Percentiles rank a stretch among this genome's conserved stretches.
Conservation (phyloP, 257 asterid genomes). For the Scutellaria minor region DNA sequence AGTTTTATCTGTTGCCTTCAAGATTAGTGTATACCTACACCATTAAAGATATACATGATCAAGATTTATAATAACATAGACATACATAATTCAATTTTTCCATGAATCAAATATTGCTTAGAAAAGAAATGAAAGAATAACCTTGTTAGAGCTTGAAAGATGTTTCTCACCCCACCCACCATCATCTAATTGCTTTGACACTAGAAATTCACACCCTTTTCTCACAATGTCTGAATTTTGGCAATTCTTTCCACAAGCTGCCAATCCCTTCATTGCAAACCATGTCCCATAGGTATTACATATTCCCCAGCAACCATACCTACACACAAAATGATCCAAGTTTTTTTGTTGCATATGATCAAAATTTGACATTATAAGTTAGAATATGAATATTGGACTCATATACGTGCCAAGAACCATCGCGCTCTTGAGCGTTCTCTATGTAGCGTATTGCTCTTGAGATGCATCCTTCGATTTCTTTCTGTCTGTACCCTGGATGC, state of each 20-base stretch:
- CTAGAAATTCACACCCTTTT: constrained; percentile 50
- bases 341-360: background rate
- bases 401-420: constrained; percentile 57
- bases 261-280: constrained; percentile 56
- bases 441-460: constrained; percentile 41
- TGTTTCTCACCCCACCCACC: constrained; percentile 82
- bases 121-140: background rate
- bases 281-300: constrained; percentile 66
- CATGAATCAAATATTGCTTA: too few relatives aligned
- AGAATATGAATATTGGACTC: too few relatives aligned
- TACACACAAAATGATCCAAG: background rate
- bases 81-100: too few relatives aligned
- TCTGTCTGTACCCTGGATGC: constrained; percentile 45
- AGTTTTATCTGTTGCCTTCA: constrained; percentile 48
- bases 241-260: constrained; percentile 32
- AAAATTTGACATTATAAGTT: background rate
- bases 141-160: constrained; percentile 59
- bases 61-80: too few relatives aligned
- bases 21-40: constrained; percentile 48
- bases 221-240: constrained; percentile 34
- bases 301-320: constrained; percentile 65
- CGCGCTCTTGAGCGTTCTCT: constrained; percentile 47
- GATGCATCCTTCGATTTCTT: constrained; percentile 57
- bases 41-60: too few relatives aligned
- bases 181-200: constrained; percentile 50